Evolutionary conservation across 2,329 filamentous ascomycete genomes (phyloP), one percentile per base, ranked within the genome.

Genomic region (Helminthosporium solani): DNA sequence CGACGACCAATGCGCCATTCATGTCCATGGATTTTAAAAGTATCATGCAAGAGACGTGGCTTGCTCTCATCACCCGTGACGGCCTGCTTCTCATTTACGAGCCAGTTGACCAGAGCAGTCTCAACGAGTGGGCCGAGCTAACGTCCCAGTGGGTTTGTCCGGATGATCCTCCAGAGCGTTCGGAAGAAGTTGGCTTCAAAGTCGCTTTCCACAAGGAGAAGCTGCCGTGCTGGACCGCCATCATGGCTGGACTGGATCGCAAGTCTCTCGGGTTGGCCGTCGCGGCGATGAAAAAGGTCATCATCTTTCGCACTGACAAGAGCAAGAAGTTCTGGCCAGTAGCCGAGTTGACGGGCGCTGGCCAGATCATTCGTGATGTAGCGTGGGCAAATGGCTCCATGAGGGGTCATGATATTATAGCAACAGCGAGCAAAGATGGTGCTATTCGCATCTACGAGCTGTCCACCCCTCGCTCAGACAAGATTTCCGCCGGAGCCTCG

Each of bases 351-450:
- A 76, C 77, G 23, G 84, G 84, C 1, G 88, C 96, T 58, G 78
- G 82, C 7, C 84, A 85, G 1, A 78, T 97, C 31, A 87, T 96
- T 6, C 80, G 92, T 38, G 91, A 96, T 66, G 82, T 96, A 1
- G 86, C 89, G 2, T 99, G 94, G 94, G 90, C 92, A 1, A 87
- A 90, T 38, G 92, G 90, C 11, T 95, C 90, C 54, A 90, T 95
- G 60, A 78, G 91, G 31, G 92, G 92, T 1, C 92, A 89, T 67
- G 94, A 99, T 68, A 80, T 92, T 46, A 81, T 97, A 58, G 94
- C 92, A 2, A 95, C 91, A 5, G 92, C 90, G 2, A 94, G 89
- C 66, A 95, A 95, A 69, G 94, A 99, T 66, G 92, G 94, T 2
- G 85, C 84, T 58, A 84, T 96, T 33, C 81, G 92, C 33, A 86